phyloP scores from a whole-genome alignment of 257 asterid genomes.

The Prunella vulgaris region DNA sequence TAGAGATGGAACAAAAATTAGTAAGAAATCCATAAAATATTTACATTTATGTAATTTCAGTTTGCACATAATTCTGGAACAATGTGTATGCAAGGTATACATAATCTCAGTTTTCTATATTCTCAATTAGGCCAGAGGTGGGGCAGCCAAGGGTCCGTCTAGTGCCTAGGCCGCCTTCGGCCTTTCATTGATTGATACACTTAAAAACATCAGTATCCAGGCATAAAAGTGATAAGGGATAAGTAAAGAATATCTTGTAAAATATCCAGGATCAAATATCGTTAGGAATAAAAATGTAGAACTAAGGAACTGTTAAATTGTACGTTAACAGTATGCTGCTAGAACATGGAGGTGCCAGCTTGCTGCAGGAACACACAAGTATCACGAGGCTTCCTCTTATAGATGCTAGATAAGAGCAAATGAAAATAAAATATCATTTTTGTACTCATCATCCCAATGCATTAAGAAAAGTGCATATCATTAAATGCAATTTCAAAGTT shows the following conservation, averaged over 20 bases:
- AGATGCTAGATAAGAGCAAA: background rate
- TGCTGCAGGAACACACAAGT: slow-evolving; percentile 8
- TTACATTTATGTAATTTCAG: background rate
- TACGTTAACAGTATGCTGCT: background rate
- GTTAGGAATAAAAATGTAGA: background rate
- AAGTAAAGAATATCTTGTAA: background rate
- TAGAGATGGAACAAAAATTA: slow-evolving; percentile 10
- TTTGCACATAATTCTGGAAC: slow-evolving; percentile 4
- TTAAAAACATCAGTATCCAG: too few relatives aligned
- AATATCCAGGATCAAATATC: background rate
- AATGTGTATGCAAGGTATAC: background rate
- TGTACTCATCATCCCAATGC: background rate
- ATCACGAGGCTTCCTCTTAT: background rate
- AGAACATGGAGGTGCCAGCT: slow-evolving; percentile 4
- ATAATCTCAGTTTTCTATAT: background rate
- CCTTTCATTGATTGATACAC: too few relatives aligned
- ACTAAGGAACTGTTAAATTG: background rate
- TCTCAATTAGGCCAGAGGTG: background rate
- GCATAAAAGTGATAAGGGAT: background rate
- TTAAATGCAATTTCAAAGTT: background rate
- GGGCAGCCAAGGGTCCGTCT: too few relatives aligned
- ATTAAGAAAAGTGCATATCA: background rate
- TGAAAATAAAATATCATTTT: background rate
- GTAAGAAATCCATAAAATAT: background rate
- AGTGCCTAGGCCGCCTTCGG: too few relatives aligned